Evolutionary conservation across 345 rosid genomes (phyloP), one percentile per base, ranked within the genome.

Genomic region (Salix caprea): DNA sequence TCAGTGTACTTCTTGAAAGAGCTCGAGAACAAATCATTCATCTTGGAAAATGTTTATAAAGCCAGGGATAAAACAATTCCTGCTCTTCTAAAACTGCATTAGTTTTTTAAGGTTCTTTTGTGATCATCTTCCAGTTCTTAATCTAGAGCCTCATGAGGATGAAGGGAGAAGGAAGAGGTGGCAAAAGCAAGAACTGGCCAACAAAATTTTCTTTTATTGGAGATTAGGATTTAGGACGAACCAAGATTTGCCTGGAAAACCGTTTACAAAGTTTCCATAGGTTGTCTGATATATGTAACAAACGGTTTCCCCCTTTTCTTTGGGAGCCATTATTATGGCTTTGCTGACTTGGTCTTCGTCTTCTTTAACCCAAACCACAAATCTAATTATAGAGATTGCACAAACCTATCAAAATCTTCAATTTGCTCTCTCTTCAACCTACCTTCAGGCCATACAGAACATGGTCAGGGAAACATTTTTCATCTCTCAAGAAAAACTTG

Each of bases 21-120:
- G 78, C 80, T 88, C 1, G 98, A 92, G 78, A 94, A 85, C 64
- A 94, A 68, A 76, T 94, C 97, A 77, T 94, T 92, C 98, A 94
- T 92, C 86, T 81, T 85, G 76, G 48, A 61, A 23, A 23, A 32
- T 21, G 7, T 18, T 15, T 6, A 67, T 48, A 40, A 24, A 19
- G 44, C 54, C 44, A 28, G 34, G 28, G 28, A 13, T 42, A 5
- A 18, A 23, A 5, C 18, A 16, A 8, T 70, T n/a, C 54, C 34
- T 15, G 54, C 11, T 70, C 58, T 42, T 46, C 52, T 46, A 46
- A 15, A 46, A 46, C 4, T 46, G 52, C 52, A 46, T 16, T 14
- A 13, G 12, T n/a, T 46, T 6, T n/a, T 28, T 2, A 19, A 9
- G n/a, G 37, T 69, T 4, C 24, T 60, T 46, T 46, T 46, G 52